Conservation (phyloP, 345 rosid species). For the Citrus cavaleriei region DNA sequence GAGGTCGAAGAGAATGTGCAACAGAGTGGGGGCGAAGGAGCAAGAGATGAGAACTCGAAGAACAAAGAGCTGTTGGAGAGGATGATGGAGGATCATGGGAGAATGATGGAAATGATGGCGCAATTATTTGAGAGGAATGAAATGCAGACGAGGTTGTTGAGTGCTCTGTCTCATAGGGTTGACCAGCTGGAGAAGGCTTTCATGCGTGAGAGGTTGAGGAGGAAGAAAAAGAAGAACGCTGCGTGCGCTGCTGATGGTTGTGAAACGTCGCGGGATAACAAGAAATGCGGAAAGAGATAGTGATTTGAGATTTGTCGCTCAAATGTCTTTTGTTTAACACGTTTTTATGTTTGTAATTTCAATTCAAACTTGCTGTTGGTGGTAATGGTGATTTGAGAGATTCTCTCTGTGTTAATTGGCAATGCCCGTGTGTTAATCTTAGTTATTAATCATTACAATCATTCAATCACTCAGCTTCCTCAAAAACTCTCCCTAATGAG, state of each 20-base stretch:
- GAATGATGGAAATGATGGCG: constrained; percentile 49
- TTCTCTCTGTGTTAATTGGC: not conserved
- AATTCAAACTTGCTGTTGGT: not conserved
- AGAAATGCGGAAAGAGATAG: constrained; percentile 19
- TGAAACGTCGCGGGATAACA: not conserved
- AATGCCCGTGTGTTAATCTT: not conserved
- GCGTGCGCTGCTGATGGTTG: constrained; percentile 1
- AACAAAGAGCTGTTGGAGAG: constrained; percentile 37
- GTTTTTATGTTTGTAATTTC: not conserved
- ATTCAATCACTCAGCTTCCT: not conserved
- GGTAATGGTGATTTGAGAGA: not conserved
- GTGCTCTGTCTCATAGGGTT: constrained; percentile 44
- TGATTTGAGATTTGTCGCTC: not conserved
- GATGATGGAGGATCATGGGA: constrained; percentile 59
- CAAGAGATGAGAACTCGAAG: constrained; percentile 1
- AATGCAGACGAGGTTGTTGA: constrained; percentile 40
- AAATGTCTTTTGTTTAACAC: not conserved
- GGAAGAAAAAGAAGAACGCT: constrained; percentile 35
- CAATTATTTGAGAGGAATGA: constrained; percentile 46
- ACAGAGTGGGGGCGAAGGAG: not conserved
- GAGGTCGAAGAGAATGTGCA: not conserved
- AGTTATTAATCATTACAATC: too few species aligned
- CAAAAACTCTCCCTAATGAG: too few species aligned
- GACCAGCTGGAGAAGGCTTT: constrained; percentile 55
- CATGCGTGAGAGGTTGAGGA: constrained; percentile 37